Evolutionary conservation across 768 basidiomycete species (phyloP).

Genomic region (Phallus indusiatus): DNA sequence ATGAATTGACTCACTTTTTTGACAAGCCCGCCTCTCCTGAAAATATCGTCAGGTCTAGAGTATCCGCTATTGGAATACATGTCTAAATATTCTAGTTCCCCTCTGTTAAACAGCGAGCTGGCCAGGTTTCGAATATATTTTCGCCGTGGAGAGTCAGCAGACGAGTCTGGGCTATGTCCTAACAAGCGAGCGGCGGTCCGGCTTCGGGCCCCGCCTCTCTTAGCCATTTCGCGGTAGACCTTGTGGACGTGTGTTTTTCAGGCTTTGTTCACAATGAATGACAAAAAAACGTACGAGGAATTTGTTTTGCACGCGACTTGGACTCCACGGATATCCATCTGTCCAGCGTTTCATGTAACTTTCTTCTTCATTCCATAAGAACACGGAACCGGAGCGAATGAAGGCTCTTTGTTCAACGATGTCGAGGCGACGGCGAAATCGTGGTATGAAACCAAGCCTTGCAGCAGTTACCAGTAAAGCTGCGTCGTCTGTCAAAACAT

Average conservation of each 20-base stretch:
- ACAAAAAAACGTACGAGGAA: slow-evolving; percentile 49
- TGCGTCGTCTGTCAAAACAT: slow-evolving; percentile 57
- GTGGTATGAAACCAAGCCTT: slow-evolving; percentile 66
- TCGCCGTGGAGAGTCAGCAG: slow-evolving; percentile 35
- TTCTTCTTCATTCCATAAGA: slow-evolving; percentile 76
- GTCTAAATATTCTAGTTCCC: slow-evolving; percentile 1
- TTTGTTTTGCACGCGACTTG: slow-evolving; percentile 76
- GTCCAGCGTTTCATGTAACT: slow-evolving; percentile 88
- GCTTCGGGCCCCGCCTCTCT: slow-evolving; percentile 46
- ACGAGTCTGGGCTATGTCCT: neutral
- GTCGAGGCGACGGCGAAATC: slow-evolving; percentile 76
- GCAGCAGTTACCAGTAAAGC: slow-evolving; percentile 79
- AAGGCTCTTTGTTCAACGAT: slow-evolving; percentile 60
- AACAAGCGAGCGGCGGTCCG: neutral
- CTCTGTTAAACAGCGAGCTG: slow-evolving; percentile 14
- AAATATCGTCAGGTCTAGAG: slow-evolving; percentile 27
- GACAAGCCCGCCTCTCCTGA: slow-evolving; percentile 65
- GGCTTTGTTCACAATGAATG: neutral
- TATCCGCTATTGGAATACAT: slow-evolving; percentile 7
- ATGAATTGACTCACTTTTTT: slow-evolving; percentile 50
- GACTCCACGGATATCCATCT: slow-evolving; percentile 71
- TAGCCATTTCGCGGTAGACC: slow-evolving; percentile 78
- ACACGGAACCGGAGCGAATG: slow-evolving; percentile 50
- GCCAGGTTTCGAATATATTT: neutral
- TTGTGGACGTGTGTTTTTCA: slow-evolving; percentile 19